A percentile compares a stretch with the other conserved stretches of the same genome.
phyloP scores from a whole-genome alignment of 2,329 filamentous ascomycete species.

The Falciphora oryzae region DNA sequence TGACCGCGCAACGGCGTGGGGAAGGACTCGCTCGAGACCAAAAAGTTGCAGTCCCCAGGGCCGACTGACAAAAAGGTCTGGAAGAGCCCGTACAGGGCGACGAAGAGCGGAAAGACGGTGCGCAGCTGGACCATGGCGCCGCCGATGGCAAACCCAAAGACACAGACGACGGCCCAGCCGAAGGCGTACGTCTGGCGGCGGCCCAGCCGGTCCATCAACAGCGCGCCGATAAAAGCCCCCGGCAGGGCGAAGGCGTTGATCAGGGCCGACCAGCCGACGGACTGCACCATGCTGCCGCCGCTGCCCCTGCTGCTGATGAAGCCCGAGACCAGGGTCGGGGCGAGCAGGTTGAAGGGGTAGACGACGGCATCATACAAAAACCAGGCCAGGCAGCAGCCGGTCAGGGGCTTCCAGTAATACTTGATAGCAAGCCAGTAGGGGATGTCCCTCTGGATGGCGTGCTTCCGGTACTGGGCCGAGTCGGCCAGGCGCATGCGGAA shows the following conservation, averaged over 20 bases:
- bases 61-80: constrained; percentile 42
- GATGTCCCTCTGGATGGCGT: constrained; percentile 40
- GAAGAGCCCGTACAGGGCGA: constrained; percentile 46
- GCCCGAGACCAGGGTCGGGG: constrained; percentile 17
- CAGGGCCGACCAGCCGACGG: constrained; percentile 22
- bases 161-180: constrained; percentile 17
- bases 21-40: constrained; percentile 44
- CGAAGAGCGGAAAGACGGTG: constrained; percentile 41
- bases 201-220: constrained; percentile 19
- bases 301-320: constrained; percentile 17
- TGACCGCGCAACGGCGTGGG: constrained; percentile 44
- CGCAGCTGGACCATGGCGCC: constrained; percentile 35
- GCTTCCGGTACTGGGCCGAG: constrained; percentile 40
- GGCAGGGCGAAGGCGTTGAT: constrained; percentile 22
- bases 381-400: constrained; percentile 47
- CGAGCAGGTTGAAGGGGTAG: constrained; percentile 18
- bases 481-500: constrained; percentile 47
- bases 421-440: constrained; percentile 39
- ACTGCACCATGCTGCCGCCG: constrained; percentile 17
- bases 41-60: constrained; percentile 40
- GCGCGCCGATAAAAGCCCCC: constrained; percentile 19
- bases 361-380: constrained; percentile 34
- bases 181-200: constrained; percentile 21
- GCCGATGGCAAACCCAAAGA: constrained; percentile 22
- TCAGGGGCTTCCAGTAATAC: constrained; percentile 47